Conservation (phyloP, 768 basidiomycete species). For the Boletus rex-veris region DNA sequence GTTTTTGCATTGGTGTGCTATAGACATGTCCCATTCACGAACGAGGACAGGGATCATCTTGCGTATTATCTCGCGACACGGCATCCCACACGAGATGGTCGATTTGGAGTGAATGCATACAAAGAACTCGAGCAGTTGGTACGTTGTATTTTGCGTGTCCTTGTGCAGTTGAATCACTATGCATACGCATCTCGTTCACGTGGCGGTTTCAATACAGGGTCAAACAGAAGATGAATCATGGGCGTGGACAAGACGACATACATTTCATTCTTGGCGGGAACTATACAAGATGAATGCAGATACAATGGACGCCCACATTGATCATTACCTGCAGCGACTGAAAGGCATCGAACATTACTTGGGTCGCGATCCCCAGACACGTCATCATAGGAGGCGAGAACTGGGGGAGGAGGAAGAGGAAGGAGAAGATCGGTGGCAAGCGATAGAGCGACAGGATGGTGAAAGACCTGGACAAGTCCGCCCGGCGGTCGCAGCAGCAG, state of each 20-base stretch:
- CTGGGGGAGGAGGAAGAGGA: no score
- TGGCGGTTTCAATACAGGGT: conserved; percentile 10
- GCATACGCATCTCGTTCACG: neutral
- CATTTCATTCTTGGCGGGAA: conserved; percentile 63
- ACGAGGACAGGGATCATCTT: conserved; percentile 41
- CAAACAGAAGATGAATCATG: conserved; percentile 36
- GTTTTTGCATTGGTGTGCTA: no score
- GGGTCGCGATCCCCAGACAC: conserved; percentile 13
- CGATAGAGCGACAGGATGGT: no score
- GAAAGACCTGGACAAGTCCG: no score
- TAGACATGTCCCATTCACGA: conserved; percentile 34
- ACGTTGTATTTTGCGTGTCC: conserved; percentile 13
- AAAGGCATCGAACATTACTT: conserved; percentile 14
- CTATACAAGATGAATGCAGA: conserved; percentile 47
- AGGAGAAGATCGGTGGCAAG: no score
- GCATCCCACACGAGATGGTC: conserved; percentile 41
- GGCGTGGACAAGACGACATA: conserved; percentile 42
- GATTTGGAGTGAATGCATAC: conserved; percentile 49
- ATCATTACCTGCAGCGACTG: conserved; percentile 21
- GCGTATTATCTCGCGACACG: conserved; percentile 48
- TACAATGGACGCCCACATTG: conserved; percentile 42
- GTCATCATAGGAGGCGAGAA: no score
- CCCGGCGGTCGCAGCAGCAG: no score
- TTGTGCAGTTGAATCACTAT: neutral
- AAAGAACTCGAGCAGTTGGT: conserved; percentile 46